Conservation (phyloP, 257 asterid species). For the Solanum bulbocastanum region DNA sequence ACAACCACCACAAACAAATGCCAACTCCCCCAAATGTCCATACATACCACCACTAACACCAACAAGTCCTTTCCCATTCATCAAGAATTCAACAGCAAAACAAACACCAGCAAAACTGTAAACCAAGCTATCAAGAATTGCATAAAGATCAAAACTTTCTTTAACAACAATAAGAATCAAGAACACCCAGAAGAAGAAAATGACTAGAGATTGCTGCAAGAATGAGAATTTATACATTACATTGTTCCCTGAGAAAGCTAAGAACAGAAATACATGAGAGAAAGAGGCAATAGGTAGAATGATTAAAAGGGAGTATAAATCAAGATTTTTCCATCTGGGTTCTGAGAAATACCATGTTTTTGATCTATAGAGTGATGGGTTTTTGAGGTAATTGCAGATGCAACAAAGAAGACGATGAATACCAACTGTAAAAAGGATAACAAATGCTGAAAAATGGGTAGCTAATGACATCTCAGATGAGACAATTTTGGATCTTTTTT, state of each 20-base stretch:
- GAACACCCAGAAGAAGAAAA: constrained; percentile 59
- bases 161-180: constrained; percentile 31
- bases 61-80: constrained; percentile 47
- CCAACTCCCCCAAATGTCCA: constrained; percentile 38
- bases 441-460: constrained; percentile 59
- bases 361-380: constrained; percentile 61
- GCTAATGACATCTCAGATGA: constrained; percentile 35
- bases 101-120: constrained; percentile 46
- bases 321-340: constrained; percentile 67
- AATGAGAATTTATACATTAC: constrained; percentile 59
- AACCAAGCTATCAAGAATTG: constrained; percentile 42
- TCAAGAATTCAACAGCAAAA: constrained; percentile 41
- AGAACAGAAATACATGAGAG: constrained; percentile 42
- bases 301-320: constrained; percentile 46
- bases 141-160: constrained; percentile 45
- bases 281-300: constrained; percentile 58
- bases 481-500: neutral
- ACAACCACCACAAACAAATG: constrained; percentile 42
- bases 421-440: constrained; percentile 58
- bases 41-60: constrained; percentile 54
- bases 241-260: constrained; percentile 36
- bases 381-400: constrained; percentile 44
- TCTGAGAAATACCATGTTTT: constrained; percentile 66
- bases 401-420: constrained; percentile 57
- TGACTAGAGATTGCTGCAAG: constrained; percentile 49